Conservation (phyloP, 176 grass and related monocot genomes). For the Eragrostis curvula region DNA sequence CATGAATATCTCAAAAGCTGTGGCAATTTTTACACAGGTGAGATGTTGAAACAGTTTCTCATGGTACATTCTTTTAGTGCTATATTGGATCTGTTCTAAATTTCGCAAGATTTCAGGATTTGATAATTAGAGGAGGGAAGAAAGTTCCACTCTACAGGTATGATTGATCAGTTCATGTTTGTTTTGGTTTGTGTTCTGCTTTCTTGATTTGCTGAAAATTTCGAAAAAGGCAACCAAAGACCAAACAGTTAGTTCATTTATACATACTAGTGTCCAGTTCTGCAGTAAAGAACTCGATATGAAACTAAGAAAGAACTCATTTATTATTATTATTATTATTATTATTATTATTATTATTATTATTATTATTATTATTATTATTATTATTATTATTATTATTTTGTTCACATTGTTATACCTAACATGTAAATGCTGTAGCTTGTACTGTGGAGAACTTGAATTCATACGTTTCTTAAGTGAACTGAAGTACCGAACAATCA, state of each 20-base stretch:
- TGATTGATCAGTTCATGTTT: constrained; percentile 9
- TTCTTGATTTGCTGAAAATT: constrained; percentile 19
- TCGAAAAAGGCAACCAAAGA: background rate
- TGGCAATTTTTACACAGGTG: constrained; percentile 94
- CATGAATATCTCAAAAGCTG: constrained; percentile 74
- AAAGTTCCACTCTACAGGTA: constrained; percentile 95
- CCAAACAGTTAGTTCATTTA: background rate
- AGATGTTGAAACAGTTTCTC: background rate
- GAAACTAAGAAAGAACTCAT: background rate
- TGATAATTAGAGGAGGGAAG: constrained; percentile 85
- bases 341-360: no score
- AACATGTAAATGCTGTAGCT: background rate
- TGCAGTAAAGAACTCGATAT: background rate
- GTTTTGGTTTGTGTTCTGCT: constrained; percentile 1
- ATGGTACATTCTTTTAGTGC: background rate
- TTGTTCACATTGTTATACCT: background rate
- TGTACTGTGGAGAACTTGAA: background rate
- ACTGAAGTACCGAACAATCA: background rate
- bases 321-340: no score
- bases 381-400: no score
- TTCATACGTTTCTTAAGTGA: background rate
- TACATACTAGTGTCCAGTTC: background rate
- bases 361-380: no score
- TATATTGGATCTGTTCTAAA: constrained; percentile 12
- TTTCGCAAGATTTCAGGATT: constrained; percentile 69